Evolutionary conservation across 1,139 yeast species (phyloP), one percentile per base, ranked within the genome.

Genomic region (Taphrina populina): DNA sequence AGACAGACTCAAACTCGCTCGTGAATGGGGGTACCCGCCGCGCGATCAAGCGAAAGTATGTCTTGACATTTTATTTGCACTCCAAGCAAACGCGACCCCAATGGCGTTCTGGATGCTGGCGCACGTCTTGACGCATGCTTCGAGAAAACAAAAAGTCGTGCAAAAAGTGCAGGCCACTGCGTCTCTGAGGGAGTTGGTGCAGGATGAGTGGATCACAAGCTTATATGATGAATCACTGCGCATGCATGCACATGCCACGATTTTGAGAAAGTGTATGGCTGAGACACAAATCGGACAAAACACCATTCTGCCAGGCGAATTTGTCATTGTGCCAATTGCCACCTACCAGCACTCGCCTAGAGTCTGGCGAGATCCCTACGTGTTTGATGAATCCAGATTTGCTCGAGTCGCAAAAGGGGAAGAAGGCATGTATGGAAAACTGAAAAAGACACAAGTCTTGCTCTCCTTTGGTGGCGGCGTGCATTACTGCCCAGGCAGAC

Each of bases 401-500:
- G n/a, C n/a, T n/a, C n/a, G n/a, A n/a, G n/a, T n/a, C n/a, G n/a
- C n/a, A n/a, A n/a, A n/a, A n/a, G n/a, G n/a, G n/a, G 21, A 6
- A 7, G 2, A 13, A 6, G 17, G 7, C 6, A 2, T 1, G 1
- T 1, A 15, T 3, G 40, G 40, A n/a, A 17, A 15, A 1, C 21
- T 3, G 3, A 35, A 17, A 5, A 35, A 35, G 40, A 17, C 7
- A 8, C 40, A 35, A 17, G 7, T 15, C 10, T 17, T 15, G 8
- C 24, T 35, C 8, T 17, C 40, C 1, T 35, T 35, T 35, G 40
- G 40, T 7, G 40, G 40, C 7, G 40, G 40, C 8, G 40, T 35
- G 40, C 40, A 35, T 35, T 19, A 35, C n/a, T 35, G 40, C n/a
- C 40, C 40, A n/a, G 40, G 40, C 2, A 13, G 40, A 35, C 40